Conservation (phyloP, 768 basidiomycete genomes). For the Rhodotorula paludigena region DNA sequence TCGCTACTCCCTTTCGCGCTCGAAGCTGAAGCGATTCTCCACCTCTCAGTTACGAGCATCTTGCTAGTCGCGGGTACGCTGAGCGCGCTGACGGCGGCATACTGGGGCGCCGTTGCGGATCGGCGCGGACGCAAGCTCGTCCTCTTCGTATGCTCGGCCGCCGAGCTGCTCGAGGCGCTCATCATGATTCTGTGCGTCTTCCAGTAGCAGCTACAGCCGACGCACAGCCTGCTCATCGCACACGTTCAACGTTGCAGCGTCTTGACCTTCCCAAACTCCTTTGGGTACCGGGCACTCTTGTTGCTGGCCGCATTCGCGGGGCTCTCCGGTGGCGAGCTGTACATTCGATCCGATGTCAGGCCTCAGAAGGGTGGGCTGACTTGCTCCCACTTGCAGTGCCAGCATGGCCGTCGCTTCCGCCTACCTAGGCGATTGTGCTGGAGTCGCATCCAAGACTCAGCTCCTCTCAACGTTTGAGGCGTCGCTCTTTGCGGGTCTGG, state of each 20-base stretch:
- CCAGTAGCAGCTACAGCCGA: too few relatives aligned
- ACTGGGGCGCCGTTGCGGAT: conserved; percentile 23
- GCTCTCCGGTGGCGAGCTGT: conserved; percentile 16
- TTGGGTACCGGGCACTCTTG: conserved; percentile 5
- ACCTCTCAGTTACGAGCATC: conserved; percentile 4
- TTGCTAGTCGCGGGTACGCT: conserved; percentile 15
- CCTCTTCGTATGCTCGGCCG: background rate
- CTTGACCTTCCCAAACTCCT: background rate
- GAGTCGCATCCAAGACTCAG: conserved; percentile 9
- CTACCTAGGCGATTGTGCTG: conserved; percentile 25
- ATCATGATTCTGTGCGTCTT: conserved; percentile 4
- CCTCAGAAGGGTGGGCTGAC: rapidly evolving
- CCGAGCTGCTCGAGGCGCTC: background rate
- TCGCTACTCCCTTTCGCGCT: background rate
- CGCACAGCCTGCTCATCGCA: too few relatives aligned
- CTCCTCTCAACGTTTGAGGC: conserved; percentile 10
- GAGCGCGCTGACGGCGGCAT: conserved; percentile 13
- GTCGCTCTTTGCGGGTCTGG: background rate
- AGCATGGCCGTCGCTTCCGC: conserved; percentile 3
- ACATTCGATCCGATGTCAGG: background rate
- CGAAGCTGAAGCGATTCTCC: background rate
- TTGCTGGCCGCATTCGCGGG: background rate
- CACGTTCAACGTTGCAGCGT: too few relatives aligned
- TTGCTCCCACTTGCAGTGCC: background rate
- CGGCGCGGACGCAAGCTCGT: conserved; percentile 8